Percentiles rank a stretch among this genome's conserved stretches.
phyloP scores from a whole-genome alignment of 306 rosid genomes.

The Clitoria ternatea region DNA sequence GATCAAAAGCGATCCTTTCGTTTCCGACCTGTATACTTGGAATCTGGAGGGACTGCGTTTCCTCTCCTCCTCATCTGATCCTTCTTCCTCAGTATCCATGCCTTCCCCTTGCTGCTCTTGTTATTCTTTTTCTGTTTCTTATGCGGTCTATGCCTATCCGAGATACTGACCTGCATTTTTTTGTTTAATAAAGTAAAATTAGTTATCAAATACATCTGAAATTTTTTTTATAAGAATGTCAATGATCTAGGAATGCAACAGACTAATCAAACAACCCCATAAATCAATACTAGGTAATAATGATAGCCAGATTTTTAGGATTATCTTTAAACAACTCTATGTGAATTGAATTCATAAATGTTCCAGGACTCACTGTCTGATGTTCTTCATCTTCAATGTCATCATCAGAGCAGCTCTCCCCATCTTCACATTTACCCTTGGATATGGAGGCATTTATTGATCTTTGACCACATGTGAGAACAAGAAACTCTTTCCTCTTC shows the following conservation, averaged over 20 bases:
- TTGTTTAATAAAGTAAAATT: background rate
- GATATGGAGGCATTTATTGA: conserved; percentile 41
- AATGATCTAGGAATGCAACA: background rate
- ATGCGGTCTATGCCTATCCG: conserved; percentile 76
- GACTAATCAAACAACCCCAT: background rate
- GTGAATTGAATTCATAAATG: background rate
- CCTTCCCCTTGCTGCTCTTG: conserved; percentile 66
- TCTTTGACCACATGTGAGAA: conserved; percentile 76
- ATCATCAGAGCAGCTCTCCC: conserved; percentile 52
- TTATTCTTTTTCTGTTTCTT: conserved; percentile 56
- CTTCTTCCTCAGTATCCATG: conserved; percentile 84
- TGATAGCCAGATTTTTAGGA: background rate
- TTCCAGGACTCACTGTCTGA: conserved; percentile 46
- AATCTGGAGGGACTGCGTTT: conserved; percentile 61
- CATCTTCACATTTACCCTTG: conserved; percentile 53
- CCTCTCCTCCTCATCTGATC: conserved; percentile 92
- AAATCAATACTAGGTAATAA: background rate
- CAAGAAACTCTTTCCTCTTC: conserved; percentile 84
- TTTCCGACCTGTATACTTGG: conserved; percentile 84
- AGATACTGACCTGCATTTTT: conserved; percentile 50
- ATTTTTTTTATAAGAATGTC: background rate
- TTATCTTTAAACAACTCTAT: background rate
- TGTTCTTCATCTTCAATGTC: conserved; percentile 70
- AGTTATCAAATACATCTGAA: no score
- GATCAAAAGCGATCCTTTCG: conserved; percentile 74